These are phyloP conservation scores for Syzygium grande DNA, from an alignment of 345 rosid species.

Conservation along the genomic window DNA sequence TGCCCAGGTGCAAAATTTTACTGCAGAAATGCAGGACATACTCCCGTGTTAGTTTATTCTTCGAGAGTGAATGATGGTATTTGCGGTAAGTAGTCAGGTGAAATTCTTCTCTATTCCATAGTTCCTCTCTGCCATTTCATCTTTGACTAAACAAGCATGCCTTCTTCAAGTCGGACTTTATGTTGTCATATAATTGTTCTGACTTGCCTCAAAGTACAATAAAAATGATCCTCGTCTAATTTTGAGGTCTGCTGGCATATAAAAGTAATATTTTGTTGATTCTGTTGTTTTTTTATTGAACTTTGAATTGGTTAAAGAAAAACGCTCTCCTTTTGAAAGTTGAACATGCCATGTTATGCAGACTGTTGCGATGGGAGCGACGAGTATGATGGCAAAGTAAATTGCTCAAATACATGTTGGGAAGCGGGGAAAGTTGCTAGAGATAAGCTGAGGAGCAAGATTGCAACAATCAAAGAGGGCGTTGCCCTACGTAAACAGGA, in stretches of 20 bases:
- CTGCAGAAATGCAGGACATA: constrained; percentile 74
- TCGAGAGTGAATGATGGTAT: constrained; percentile 96
- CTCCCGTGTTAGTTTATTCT: constrained; percentile 54
- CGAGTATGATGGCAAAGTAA: constrained; percentile 74
- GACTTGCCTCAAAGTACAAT: background rate
- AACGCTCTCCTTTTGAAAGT: background rate
- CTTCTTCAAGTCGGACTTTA: background rate
- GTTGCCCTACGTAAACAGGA: constrained; percentile 47
- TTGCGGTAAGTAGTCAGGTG: constrained; percentile 52
- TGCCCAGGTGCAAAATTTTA: constrained; percentile 86
- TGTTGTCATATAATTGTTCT: background rate
- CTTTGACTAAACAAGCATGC: background rate
- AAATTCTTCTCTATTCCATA: background rate
- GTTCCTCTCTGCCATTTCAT: background rate
- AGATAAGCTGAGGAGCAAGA: constrained; percentile 60
- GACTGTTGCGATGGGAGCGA: constrained; percentile 99
- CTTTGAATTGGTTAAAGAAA: background rate
- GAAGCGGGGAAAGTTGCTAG: constrained; percentile 93
- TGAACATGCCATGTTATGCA: constrained; percentile 10
- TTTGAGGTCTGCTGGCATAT: background rate
- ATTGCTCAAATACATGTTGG: constrained; percentile 88
- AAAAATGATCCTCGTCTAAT: too few species aligned
- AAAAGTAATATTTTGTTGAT: background rate
- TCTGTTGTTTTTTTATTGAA: background rate
- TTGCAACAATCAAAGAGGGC: constrained; percentile 66